phyloP scores from a whole-genome alignment of 108 stramenopile species.

The Seminavis robusta region DNA sequence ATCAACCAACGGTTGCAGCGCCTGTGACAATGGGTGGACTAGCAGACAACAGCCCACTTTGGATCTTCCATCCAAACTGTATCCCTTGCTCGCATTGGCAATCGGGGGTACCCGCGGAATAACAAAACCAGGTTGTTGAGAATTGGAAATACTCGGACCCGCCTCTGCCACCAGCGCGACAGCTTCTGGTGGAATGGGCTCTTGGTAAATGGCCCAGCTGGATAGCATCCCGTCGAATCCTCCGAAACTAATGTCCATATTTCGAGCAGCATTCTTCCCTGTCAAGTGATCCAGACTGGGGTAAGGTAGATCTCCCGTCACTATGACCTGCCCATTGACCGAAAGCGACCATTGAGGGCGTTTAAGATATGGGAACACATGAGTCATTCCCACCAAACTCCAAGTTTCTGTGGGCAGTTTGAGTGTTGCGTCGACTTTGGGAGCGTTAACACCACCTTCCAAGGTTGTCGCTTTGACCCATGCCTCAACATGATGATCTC shows the following conservation, averaged over 20 bases:
- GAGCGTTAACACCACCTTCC: not conserved
- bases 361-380: slow-evolving; percentile 81
- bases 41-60: slow-evolving; percentile 56
- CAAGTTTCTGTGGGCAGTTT: slow-evolving; percentile 61
- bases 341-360: slow-evolving; percentile 71
- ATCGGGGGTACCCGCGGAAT: slow-evolving; percentile 43
- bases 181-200: slow-evolving; percentile 44
- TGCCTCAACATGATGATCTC: slow-evolving; percentile 1
- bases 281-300: slow-evolving; percentile 42
- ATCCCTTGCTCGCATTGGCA: slow-evolving; percentile 69
- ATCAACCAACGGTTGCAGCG: slow-evolving; percentile 36
- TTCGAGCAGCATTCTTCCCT: slow-evolving; percentile 24
- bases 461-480: slow-evolving; percentile 11
- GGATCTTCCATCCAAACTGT: slow-evolving; percentile 40
- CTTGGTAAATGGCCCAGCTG: slow-evolving; percentile 34
- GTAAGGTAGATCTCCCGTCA: slow-evolving; percentile 63
- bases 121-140: slow-evolving; percentile 8
- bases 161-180: slow-evolving; percentile 59
- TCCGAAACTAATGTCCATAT: slow-evolving; percentile 24
- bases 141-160: slow-evolving; percentile 29
- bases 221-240: too few relatives aligned
- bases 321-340: slow-evolving; percentile 68
- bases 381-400: slow-evolving; percentile 69
- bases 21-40: slow-evolving; percentile 31
- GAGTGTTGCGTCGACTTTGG: slow-evolving; percentile 45